phyloP scores from a whole-genome alignment of 352 stramenopile genomes.

The Globisporangium canariense region DNA sequence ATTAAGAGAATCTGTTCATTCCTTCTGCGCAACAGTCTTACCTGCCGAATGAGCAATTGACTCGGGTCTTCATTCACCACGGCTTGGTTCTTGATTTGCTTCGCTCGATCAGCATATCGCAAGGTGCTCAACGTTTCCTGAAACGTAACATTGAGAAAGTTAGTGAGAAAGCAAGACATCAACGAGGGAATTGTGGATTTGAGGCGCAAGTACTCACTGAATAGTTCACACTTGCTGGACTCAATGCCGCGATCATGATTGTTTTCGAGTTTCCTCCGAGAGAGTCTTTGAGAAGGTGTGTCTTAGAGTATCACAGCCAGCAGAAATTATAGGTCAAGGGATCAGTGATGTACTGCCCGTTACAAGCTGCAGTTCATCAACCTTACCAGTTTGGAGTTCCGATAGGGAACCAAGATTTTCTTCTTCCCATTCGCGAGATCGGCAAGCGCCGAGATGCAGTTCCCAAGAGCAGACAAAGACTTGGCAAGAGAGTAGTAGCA shows the following conservation, averaged over 20 bases:
- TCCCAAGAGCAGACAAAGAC: slow-evolving; percentile 88
- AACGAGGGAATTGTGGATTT: not conserved
- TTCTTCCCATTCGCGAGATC: slow-evolving; percentile 86
- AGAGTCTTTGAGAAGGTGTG: slow-evolving; percentile 82
- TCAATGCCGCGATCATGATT: slow-evolving; percentile 89
- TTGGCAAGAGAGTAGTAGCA: slow-evolving; percentile 9
- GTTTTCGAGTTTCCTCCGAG: slow-evolving; percentile 89
- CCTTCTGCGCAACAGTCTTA: slow-evolving; percentile 13
- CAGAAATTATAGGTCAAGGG: not conserved
- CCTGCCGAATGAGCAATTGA: slow-evolving; percentile 79
- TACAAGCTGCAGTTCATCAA: not conserved
- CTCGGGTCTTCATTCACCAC: slow-evolving; percentile 92
- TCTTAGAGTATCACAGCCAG: slow-evolving; percentile 27
- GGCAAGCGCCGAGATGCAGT: slow-evolving; percentile 90
- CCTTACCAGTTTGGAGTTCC: slow-evolving; percentile 90
- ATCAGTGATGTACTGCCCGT: not conserved
- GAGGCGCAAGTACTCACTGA: slow-evolving; percentile 31
- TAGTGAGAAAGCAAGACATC: not conserved
- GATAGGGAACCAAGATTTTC: slow-evolving; percentile 86
- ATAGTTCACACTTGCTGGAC: slow-evolving; percentile 86
- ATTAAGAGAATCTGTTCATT: not conserved
- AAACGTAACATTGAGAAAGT: slow-evolving; percentile 2
- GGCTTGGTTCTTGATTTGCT: slow-evolving; percentile 93
- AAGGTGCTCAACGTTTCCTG: slow-evolving; percentile 90
- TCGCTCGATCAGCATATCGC: slow-evolving; percentile 88